Evolutionary conservation across 345 rosid species (phyloP).

Genomic region (Euphorbia tirucalli): DNA sequence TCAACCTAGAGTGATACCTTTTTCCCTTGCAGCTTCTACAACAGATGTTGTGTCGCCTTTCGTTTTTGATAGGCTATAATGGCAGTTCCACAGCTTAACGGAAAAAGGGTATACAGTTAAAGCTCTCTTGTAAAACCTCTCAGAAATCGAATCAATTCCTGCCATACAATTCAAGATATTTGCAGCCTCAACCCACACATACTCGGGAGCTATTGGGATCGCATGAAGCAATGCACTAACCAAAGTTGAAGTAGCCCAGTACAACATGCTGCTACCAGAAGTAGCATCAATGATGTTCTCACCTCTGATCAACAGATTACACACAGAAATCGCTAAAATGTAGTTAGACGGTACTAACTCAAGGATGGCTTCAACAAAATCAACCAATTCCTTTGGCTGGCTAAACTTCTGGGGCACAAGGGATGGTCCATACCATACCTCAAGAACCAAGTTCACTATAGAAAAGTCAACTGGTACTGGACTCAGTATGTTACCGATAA

Average conservation of each 20-base stretch:
- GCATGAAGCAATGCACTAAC: conserved; percentile 56
- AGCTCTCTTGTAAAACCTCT: conserved; percentile 63
- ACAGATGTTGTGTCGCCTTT: conserved; percentile 37
- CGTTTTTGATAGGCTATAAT: conserved; percentile 23
- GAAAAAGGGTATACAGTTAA: conserved; percentile 71
- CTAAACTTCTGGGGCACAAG: conserved; percentile 56
- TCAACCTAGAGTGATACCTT: conserved; percentile 52
- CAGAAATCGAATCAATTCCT: conserved; percentile 35
- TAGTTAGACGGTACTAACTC: conserved; percentile 67
- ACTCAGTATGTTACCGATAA: conserved; percentile 48
- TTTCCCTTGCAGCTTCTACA: conserved; percentile 52
- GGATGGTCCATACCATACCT: conserved; percentile 70
- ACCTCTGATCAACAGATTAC: conserved; percentile 43
- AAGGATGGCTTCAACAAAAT: conserved; percentile 74
- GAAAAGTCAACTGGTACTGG: conserved; percentile 52
- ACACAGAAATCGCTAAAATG: conserved; percentile 58
- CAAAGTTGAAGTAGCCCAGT: conserved; percentile 68
- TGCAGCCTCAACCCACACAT: conserved; percentile 73
- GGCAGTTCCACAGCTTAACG: conserved; percentile 55
- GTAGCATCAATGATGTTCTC: conserved; percentile 15
- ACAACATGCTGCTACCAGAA: conserved; percentile 50
- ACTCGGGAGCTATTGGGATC: conserved; percentile 78
- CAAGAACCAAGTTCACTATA: conserved; percentile 63
- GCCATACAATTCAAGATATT: conserved; percentile 39
- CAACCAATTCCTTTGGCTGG: conserved; percentile 60